Evolutionary conservation across 2,329 filamentous ascomycete genomes (phyloP).

Genomic region (Fusarium chaquense): DNA sequence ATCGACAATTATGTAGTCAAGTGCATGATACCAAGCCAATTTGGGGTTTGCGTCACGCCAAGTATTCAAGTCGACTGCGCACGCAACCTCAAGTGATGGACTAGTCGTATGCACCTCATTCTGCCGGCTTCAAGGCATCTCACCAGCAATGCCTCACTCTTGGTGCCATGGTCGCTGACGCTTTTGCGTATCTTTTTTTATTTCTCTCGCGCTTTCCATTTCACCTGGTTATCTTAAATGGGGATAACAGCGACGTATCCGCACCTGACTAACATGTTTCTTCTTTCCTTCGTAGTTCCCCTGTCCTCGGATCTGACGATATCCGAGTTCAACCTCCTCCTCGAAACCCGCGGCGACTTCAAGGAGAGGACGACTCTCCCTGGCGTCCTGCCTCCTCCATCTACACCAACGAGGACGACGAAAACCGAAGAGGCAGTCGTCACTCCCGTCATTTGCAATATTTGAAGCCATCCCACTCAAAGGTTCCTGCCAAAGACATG

Average conservation of each 20-base stretch:
- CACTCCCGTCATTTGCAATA: slow-evolving; percentile 25
- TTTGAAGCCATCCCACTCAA: slow-evolving; percentile 54
- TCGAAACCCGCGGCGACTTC: slow-evolving; percentile 52
- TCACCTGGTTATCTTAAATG: not conserved
- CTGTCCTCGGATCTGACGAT: slow-evolving; percentile 41
- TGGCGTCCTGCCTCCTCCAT: slow-evolving; percentile 69
- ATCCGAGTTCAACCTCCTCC: slow-evolving; percentile 45
- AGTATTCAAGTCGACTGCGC: not conserved
- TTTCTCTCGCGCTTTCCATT: not conserved
- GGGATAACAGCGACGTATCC: slow-evolving; percentile 1
- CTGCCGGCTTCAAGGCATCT: slow-evolving; percentile 3
- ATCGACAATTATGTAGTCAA: slow-evolving; percentile 6
- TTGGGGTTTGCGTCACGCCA: slow-evolving; percentile 10
- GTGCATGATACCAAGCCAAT: slow-evolving; percentile 14
- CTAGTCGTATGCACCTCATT: slow-evolving; percentile 13
- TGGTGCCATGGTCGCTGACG: not conserved
- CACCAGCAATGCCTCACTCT: slow-evolving; percentile 16
- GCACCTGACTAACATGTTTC: slow-evolving; percentile 37
- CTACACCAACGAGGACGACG: slow-evolving; percentile 51
- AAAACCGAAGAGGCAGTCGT: slow-evolving; percentile 30
- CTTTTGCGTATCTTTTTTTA: not conserved
- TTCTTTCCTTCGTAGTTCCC: slow-evolving; percentile 40
- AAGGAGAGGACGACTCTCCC: slow-evolving; percentile 44
- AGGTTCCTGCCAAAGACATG: slow-evolving; percentile 46
- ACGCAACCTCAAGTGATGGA: slow-evolving; percentile 4